Percentiles rank a stretch among this genome's conserved stretches.
phyloP scores from a whole-genome alignment of 2,329 filamentous ascomycete genomes.

The Dactylellina drechsleri region DNA sequence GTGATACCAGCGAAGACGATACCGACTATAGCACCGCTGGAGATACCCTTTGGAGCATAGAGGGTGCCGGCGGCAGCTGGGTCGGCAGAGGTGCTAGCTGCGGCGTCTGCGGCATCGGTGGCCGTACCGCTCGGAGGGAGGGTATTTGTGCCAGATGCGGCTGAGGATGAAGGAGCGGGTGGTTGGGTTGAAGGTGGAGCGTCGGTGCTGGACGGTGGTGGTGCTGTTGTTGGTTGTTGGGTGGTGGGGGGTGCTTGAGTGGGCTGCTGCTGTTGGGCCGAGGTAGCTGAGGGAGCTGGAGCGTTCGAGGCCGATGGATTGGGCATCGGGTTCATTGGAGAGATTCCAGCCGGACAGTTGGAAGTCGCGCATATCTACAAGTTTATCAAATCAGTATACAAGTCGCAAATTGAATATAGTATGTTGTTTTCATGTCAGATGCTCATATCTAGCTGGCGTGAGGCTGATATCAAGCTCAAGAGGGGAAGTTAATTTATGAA shows the following conservation, averaged over 20 bases:
- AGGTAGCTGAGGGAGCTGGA: slow-evolving; percentile 9
- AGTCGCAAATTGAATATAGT: not conserved
- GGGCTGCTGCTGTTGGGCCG: slow-evolving; percentile 9
- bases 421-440: too few species aligned
- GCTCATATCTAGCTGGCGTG: too few species aligned
- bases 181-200: not conserved
- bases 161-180: slow-evolving; percentile 15
- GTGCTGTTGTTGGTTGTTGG: not conserved
- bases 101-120: slow-evolving; percentile 42
- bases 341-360: slow-evolving; percentile 35
- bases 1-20: slow-evolving; percentile 52
- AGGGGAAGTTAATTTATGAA: not conserved
- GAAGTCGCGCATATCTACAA: slow-evolving; percentile 45
- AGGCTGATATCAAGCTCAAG: too few species aligned
- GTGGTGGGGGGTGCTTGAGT: slow-evolving; percentile 2
- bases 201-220: slow-evolving; percentile 10
- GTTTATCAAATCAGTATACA: not conserved
- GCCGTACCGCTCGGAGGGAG: slow-evolving; percentile 21
- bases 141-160: slow-evolving; percentile 16
- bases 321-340: slow-evolving; percentile 5
- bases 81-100: slow-evolving; percentile 9
- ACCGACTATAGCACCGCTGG: slow-evolving; percentile 50
- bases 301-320: slow-evolving; percentile 3
- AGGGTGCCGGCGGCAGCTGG: slow-evolving; percentile 19
- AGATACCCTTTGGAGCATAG: slow-evolving; percentile 49